phyloP scores from a whole-genome alignment of 805 yeast genomes.

The Myxozyma geophila region DNA sequence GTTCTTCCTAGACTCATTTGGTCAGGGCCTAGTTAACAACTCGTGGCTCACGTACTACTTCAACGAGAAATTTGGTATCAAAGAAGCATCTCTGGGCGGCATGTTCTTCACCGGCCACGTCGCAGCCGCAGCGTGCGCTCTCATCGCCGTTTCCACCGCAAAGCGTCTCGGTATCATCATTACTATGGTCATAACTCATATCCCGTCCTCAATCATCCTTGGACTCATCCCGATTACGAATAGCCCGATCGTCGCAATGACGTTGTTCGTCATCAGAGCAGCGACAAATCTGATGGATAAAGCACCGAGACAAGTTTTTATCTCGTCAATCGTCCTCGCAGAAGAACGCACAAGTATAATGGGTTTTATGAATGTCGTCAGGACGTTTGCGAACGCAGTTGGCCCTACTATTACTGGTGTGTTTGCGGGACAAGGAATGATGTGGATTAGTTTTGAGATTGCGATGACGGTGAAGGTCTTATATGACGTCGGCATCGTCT shows the following conservation, averaged over 20 bases:
- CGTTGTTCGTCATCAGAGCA: constrained; percentile 58
- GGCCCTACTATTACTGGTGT: constrained; percentile 82
- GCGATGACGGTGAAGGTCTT: constrained; percentile 44
- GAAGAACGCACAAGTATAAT: constrained; percentile 72
- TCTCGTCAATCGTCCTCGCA: constrained; percentile 67
- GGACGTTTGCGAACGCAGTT: constrained; percentile 78
- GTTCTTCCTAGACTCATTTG: constrained; percentile 84
- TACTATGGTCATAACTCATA: constrained; percentile 72
- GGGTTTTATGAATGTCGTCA: constrained; percentile 84
- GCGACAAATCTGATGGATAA: constrained; percentile 82
- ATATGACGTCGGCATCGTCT: constrained; percentile 42
- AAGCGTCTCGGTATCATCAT: constrained; percentile 72
- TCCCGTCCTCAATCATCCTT: constrained; percentile 74
- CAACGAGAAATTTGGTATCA: constrained; percentile 57
- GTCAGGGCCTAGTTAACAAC: constrained; percentile 69
- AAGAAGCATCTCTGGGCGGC: constrained; percentile 65
- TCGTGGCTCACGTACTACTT: constrained; percentile 89
- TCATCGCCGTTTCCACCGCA: constrained; percentile 75
- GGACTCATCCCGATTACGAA: constrained; percentile 56
- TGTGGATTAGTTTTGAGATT: constrained; percentile 43
- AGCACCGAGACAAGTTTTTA: constrained; percentile 80
- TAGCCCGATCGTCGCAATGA: constrained; percentile 52
- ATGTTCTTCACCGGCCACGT: constrained; percentile 68
- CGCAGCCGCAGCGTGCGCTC: constrained; percentile 66
- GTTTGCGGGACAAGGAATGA: constrained; percentile 54